A percentile compares a stretch with the other conserved stretches of the same genome.
Conservation (phyloP, 192 early-diverging fungal species). For the Coemansia asiatica region DNA sequence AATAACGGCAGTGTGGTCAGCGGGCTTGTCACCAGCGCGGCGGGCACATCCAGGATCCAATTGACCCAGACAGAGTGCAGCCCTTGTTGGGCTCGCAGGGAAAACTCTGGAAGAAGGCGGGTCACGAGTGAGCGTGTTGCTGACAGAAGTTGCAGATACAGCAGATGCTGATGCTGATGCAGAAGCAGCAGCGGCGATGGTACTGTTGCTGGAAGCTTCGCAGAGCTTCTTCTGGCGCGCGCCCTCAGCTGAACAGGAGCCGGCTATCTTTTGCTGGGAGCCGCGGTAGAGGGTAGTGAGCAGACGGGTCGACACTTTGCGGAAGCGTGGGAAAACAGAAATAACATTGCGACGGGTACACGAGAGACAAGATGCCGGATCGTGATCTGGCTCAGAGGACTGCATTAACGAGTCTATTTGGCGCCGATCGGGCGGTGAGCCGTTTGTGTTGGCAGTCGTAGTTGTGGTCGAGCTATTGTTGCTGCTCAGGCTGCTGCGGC, state of each 20-base stretch:
- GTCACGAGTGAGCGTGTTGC: not conserved
- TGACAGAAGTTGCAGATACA: not conserved
- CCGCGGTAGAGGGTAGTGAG: slow-evolving; percentile 29
- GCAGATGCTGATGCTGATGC: too few species aligned
- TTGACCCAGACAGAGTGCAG: slow-evolving; percentile 36
- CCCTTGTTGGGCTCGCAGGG: slow-evolving; percentile 21
- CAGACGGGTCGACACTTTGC: slow-evolving; percentile 36
- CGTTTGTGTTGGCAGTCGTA: slow-evolving; percentile 14
- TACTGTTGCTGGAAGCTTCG: not conserved
- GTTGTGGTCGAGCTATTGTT: slow-evolving; percentile 24
- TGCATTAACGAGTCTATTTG: slow-evolving; percentile 6
- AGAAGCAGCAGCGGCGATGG: not conserved
- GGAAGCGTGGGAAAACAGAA: slow-evolving; percentile 42
- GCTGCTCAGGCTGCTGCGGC: slow-evolving; percentile 35
- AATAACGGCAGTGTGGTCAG: slow-evolving; percentile 3
- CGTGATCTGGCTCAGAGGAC: slow-evolving; percentile 25
- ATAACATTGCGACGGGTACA: slow-evolving; percentile 47
- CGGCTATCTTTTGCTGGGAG: slow-evolving; percentile 18
- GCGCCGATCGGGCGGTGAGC: slow-evolving; percentile 16
- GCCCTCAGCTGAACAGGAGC: slow-evolving; percentile 17
- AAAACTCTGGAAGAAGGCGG: slow-evolving; percentile 17
- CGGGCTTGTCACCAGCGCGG: slow-evolving; percentile 15
- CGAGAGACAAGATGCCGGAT: slow-evolving; percentile 32
- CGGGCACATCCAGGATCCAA: slow-evolving; percentile 8
- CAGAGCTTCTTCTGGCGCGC: slow-evolving; percentile 11